Evolutionary conservation across 2,329 filamentous ascomycete species (phyloP).

Genomic region (Magnaporthiopsis poae): DNA sequence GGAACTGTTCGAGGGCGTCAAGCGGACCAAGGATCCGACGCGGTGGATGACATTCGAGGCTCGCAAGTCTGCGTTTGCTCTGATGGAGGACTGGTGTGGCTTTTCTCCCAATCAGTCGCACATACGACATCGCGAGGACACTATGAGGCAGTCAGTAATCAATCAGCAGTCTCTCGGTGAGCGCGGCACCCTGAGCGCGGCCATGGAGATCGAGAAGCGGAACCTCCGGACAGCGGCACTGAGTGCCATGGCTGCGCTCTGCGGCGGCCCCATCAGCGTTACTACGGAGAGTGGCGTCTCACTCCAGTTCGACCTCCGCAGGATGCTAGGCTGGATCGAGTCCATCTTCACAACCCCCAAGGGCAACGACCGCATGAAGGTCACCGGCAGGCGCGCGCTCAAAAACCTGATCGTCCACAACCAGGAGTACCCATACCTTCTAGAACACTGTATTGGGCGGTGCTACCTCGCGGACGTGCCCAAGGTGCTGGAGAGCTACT

Average conservation of each 20-base stretch:
- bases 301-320: conserved; percentile 80
- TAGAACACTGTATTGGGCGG: conserved; percentile 82
- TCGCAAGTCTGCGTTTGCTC: conserved; percentile 82
- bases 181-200: conserved; percentile 68
- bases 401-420: conserved; percentile 88
- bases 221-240: conserved; percentile 83
- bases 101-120: conserved; percentile 85
- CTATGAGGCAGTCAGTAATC: conserved; percentile 75
- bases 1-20: conserved; percentile 83
- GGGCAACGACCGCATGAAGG: conserved; percentile 80
- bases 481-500: conserved; percentile 89
- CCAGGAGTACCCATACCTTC: conserved; percentile 70
- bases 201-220: conserved; percentile 93
- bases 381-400: conserved; percentile 77
- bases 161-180: conserved; percentile 69
- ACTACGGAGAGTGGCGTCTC: conserved; percentile 80
- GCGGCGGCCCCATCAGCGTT: conserved; percentile 74
- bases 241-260: conserved; percentile 90
- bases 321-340: conserved; percentile 92
- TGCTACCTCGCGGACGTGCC: conserved; percentile 75
- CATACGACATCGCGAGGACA: conserved; percentile 72
- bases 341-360: conserved; percentile 70
- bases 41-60: conserved; percentile 97
- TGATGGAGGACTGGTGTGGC: conserved; percentile 99
- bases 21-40: conserved; percentile 70